Conservation (phyloP, 805 yeast genomes). For the Candida palmyrensis region DNA sequence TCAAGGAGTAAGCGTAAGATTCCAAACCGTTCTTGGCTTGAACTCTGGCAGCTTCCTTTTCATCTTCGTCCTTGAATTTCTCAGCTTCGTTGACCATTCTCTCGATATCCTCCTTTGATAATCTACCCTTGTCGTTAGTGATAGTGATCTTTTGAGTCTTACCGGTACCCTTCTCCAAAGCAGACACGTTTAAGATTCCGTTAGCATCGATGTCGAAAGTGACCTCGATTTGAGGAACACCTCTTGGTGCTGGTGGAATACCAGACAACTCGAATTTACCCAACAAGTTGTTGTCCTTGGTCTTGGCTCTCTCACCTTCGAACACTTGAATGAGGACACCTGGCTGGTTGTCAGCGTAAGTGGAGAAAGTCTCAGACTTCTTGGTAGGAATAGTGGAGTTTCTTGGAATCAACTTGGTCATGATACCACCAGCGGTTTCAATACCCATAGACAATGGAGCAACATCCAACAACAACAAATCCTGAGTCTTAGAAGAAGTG, state of each 20-base stretch:
- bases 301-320: constrained; percentile 97
- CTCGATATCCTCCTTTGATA: constrained; percentile 95
- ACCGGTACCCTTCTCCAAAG: constrained; percentile 98
- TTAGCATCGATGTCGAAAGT: constrained; percentile 96
- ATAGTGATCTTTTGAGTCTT: constrained; percentile 95
- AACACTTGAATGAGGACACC: constrained; percentile 96
- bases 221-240: constrained; percentile 97
- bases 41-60: constrained; percentile 87
- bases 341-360: constrained; percentile 97
- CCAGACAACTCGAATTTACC: constrained; percentile 97
- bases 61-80: constrained; percentile 95
- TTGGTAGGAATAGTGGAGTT: constrained; percentile 97
- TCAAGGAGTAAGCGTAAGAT: constrained; percentile 90
- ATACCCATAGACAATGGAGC: constrained; percentile 97
- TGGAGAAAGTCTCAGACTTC: constrained; percentile 94
- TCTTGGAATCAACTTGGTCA: constrained; percentile 97
- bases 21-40: constrained; percentile 93
- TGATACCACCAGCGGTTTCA: constrained; percentile 99
- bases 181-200: constrained; percentile 95
- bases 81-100: constrained; percentile 98
- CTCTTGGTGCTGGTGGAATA: constrained; percentile 98
- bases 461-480: constrained; percentile 88
- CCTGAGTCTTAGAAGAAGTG: constrained; percentile 94
- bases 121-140: constrained; percentile 98
- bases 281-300: constrained; percentile 91